Base-by-base conservation (phyloP, 129 eudicot genomes). In the Tagetes erecta region DNA sequence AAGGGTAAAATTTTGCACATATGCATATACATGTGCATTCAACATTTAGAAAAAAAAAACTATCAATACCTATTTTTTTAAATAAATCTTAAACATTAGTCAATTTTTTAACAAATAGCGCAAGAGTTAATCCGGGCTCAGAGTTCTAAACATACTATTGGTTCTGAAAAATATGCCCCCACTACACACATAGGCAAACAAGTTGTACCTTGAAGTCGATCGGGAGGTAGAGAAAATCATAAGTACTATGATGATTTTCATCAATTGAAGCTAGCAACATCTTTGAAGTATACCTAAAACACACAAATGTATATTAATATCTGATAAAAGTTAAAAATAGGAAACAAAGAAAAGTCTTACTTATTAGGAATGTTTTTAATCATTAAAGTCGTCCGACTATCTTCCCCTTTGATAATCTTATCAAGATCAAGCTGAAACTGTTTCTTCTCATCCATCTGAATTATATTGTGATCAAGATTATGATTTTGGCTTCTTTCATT, bases 311-410 rank as follows among this genome's bases (percentile, higher is more conserved):
- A 44, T 3, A 2, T 75, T 30, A 10, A 0, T 40, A 49, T 35
- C 6, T 3, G 8, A 35, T 8, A 2, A 31, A 9, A 39, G 3
- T 63, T 4, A 8, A 2, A 45, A 9, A 66, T 47, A 20, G 1
- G 12, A 40, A 31, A 63, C 44, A 56, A 58, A 65, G 60, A n/a
- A 53, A 1, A 6, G 50, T 49, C 70, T 74, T 86, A 93, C 99
- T 95, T 95, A 79, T 95, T 95, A 12, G 99, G 99, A 31, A 95
- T 95, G 67, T 95, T 91, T 76, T 95, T 95, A 1, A 95, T 95
- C 99, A 95, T 95, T 45, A 95, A 75, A 12, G 99, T 95, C 35
- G 99, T 91, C 74, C 97, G 77, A 12, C 55, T 82, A 80, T 95
- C 99, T 78, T 91, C 96, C 45, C 97, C 99, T 11, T 37, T 80